Percentiles rank a stretch among this genome's conserved stretches.
Evolutionary conservation across 306 rosid species (phyloP).

Genomic region (Cucurbita pepo): DNA sequence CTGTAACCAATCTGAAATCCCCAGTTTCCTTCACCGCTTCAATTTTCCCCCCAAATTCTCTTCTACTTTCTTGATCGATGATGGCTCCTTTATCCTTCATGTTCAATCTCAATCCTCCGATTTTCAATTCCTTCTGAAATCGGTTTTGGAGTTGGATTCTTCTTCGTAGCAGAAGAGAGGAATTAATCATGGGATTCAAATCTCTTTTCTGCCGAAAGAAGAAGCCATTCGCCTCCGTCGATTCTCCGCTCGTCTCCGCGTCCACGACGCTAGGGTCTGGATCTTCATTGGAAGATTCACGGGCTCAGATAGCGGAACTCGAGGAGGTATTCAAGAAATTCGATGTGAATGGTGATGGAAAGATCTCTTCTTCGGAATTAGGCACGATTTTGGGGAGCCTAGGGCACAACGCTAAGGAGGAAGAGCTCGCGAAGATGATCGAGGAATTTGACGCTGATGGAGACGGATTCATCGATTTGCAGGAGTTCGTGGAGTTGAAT

Average conservation of each 20-base stretch:
- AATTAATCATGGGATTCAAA: not conserved
- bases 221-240: not conserved
- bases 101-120: not conserved
- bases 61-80: not conserved
- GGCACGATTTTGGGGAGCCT: constrained; percentile 63
- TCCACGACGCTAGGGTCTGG: constrained; percentile 1
- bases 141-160: not conserved
- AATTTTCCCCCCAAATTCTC: not conserved
- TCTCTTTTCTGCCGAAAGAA: not conserved
- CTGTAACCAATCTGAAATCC: not conserved
- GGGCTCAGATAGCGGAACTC: constrained; percentile 30
- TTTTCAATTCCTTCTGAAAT: not conserved
- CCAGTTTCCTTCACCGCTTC: not conserved
- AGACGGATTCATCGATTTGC: constrained; percentile 57
- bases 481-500: constrained; percentile 62
- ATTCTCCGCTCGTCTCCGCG: not conserved
- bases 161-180: not conserved
- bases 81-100: not conserved
- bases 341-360: constrained; percentile 78
- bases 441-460: constrained; percentile 68
- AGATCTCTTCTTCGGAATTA: constrained; percentile 63
- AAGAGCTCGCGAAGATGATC: constrained; percentile 50
- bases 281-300: constrained; percentile 6
- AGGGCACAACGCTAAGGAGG: constrained; percentile 36
- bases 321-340: constrained; percentile 64